phyloP scores from a whole-genome alignment of 202 grass and related monocot species.

The Dendrocalamus latiflorus region DNA sequence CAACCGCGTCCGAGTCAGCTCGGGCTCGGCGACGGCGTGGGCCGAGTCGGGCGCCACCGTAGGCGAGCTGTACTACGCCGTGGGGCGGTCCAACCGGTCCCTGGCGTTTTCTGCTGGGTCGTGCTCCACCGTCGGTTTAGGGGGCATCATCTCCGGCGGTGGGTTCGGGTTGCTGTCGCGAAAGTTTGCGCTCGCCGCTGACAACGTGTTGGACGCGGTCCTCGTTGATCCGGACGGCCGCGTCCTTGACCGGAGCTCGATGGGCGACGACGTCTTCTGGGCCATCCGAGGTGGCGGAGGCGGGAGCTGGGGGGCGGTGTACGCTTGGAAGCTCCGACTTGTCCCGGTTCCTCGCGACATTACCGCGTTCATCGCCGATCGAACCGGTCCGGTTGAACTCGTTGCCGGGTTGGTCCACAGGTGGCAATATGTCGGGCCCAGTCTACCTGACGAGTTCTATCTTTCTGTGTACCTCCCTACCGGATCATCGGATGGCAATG shows the following conservation, averaged over 20 bases:
- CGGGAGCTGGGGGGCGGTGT: constrained; percentile 63
- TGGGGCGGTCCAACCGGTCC: neutral
- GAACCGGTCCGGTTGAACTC: constrained; percentile 12
- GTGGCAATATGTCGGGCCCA: constrained; percentile 46
- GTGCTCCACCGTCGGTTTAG: constrained; percentile 45
- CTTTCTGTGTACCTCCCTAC: constrained; percentile 29
- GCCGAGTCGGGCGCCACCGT: constrained; percentile 47
- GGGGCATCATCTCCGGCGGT: constrained; percentile 40
- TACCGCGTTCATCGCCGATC: constrained; percentile 25
- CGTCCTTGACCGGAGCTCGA: constrained; percentile 2
- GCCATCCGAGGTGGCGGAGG: constrained; percentile 63
- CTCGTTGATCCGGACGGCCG: constrained; percentile 24
- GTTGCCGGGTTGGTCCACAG: constrained; percentile 22
- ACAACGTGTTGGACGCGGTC: constrained; percentile 50
- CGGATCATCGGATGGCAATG: neutral
- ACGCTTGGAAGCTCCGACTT: constrained; percentile 62
- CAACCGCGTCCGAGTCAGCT: constrained; percentile 26
- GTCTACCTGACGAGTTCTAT: constrained; percentile 65
- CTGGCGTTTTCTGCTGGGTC: constrained; percentile 42
- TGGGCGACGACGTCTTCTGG: constrained; percentile 69
- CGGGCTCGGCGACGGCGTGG: constrained; percentile 23
- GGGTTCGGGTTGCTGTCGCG: constrained; percentile 47
- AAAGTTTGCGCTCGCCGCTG: constrained; percentile 46
- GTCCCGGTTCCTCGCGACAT: constrained; percentile 33
- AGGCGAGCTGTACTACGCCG: constrained; percentile 45